A percentile compares a stretch with the other conserved stretches of the same genome.
Conservation (phyloP, 2,329 filamentous ascomycete species). For the Talaromyces sp. region DNA sequence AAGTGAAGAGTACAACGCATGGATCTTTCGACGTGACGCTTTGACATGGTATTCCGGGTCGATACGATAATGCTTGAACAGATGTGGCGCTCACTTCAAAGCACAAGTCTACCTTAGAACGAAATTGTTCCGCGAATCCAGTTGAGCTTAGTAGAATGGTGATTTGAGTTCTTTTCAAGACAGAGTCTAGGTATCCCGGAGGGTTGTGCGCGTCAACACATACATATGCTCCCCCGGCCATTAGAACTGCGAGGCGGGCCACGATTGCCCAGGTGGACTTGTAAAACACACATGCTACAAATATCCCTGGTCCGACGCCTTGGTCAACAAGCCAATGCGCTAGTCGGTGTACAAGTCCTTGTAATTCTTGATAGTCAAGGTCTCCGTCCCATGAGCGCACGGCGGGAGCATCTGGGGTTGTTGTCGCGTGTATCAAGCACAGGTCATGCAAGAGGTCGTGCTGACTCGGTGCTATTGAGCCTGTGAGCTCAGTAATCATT, state of each 20-base stretch:
- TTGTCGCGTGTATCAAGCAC: background rate
- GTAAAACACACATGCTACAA: slow-evolving; percentile 21
- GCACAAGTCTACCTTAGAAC: slow-evolving; percentile 1
- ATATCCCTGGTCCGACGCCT: slow-evolving; percentile 18
- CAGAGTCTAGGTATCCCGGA: slow-evolving; percentile 68
- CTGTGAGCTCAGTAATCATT: background rate
- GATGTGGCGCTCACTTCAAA: slow-evolving; percentile 19
- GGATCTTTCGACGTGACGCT: slow-evolving; percentile 19
- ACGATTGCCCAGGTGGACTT: slow-evolving; percentile 27
- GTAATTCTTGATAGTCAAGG: slow-evolving; percentile 19
- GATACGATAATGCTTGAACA: slow-evolving; percentile 1
- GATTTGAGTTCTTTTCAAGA: slow-evolving; percentile 71
- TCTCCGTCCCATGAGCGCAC: slow-evolving; percentile 25
- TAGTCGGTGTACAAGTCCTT: slow-evolving; percentile 9
- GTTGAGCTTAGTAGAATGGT: slow-evolving; percentile 63
- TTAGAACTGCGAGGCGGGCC: slow-evolving; percentile 22
- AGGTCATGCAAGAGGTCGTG: background rate
- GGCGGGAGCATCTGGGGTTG: slow-evolving; percentile 16
- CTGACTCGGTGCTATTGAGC: background rate
- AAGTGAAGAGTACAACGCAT: slow-evolving; percentile 30
- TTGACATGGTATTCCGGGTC: background rate
- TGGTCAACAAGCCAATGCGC: slow-evolving; percentile 17
- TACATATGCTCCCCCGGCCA: slow-evolving; percentile 60
- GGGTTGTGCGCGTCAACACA: slow-evolving; percentile 77
- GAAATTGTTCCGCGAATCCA: slow-evolving; percentile 11